Percentiles rank a stretch among this genome's conserved stretches.
phyloP scores from a whole-genome alignment of 2,329 filamentous ascomycete genomes.

The Sclerotinia borealis region DNA sequence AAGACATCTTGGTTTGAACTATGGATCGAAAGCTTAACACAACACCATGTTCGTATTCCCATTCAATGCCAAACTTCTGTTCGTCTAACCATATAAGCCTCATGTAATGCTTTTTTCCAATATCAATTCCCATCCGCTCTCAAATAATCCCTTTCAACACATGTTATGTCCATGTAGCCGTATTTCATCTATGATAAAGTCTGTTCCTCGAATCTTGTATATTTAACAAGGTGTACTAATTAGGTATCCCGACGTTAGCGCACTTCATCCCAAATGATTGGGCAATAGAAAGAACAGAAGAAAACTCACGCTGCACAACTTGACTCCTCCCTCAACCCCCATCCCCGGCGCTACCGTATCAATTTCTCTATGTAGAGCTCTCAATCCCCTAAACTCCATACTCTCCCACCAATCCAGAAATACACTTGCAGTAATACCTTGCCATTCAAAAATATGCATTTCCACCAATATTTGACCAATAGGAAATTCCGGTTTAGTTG shows the following conservation, averaged over 20 bases:
- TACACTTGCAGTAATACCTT: conserved; percentile 17
- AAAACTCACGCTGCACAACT: conserved; percentile 20
- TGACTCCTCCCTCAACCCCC: conserved; percentile 20
- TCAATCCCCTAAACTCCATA: conserved; percentile 28
- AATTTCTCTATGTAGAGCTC: conserved; percentile 27
- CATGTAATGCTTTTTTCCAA: no score
- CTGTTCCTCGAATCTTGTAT: neutral
- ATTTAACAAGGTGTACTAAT: neutral
- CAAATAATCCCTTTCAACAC: neutral
- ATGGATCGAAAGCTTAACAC: no score
- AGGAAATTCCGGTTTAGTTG: conserved; percentile 21
- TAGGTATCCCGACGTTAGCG: neutral
- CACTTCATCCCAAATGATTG: neutral
- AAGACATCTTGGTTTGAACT: no score
- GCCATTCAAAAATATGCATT: conserved; percentile 22
- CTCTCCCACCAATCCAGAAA: conserved; percentile 31
- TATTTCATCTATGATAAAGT: neutral
- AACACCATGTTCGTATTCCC: no score
- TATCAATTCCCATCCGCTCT: neutral
- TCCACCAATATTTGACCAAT: conserved; percentile 27
- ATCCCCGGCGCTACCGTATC: conserved; percentile 26
- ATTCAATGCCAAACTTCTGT: neutral
- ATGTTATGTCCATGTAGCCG: neutral
- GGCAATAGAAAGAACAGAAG: neutral
- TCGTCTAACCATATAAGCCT: neutral